phyloP scores from a whole-genome alignment of 805 yeast species.

The Gaillardinia entomophila region DNA sequence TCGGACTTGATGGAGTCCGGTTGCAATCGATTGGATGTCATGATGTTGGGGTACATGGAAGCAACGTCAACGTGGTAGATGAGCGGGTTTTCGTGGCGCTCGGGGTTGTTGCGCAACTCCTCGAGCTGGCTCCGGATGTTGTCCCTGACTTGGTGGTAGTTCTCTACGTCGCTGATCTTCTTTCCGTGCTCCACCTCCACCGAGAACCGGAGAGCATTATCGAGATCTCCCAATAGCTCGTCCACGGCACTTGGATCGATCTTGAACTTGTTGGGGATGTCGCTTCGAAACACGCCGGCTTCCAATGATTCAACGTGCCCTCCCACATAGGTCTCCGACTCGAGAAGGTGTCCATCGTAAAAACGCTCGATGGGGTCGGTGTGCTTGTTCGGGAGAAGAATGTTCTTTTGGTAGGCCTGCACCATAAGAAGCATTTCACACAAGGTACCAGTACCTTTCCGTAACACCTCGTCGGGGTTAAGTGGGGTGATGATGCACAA shows the following conservation, averaged over 20 bases:
- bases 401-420: conserved; percentile 77
- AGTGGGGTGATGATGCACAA: conserved; percentile 92
- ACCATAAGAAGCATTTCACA: conserved; percentile 98
- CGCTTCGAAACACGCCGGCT: conserved; percentile 96
- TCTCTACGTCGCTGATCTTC: conserved; percentile 69
- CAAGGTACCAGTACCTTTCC: conserved; percentile 97
- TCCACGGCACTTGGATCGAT: conserved; percentile 81
- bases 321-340: conserved; percentile 96
- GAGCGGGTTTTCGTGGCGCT: conserved; percentile 70
- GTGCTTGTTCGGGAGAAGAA: conserved; percentile 88
- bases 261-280: conserved; percentile 66
- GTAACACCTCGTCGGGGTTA: conserved; percentile 90
- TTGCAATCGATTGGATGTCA: conserved; percentile 94
- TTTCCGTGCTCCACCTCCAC: conserved; percentile 76
- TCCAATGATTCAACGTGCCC: conserved; percentile 98
- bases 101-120: conserved; percentile 58
- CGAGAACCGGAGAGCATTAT: conserved; percentile 73
- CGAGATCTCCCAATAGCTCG: conserved; percentile 67
- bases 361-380: conserved; percentile 91
- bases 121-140: conserved; percentile 49
- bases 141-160: conserved; percentile 68
- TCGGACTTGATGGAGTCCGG: conserved; percentile 97
- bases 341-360: conserved; percentile 88
- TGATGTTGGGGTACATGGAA: conserved; percentile 98
- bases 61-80: conserved; percentile 99